Conservation (phyloP, 495 filamentous ascomycete genomes). For the Penicillium cataractarum region DNA sequence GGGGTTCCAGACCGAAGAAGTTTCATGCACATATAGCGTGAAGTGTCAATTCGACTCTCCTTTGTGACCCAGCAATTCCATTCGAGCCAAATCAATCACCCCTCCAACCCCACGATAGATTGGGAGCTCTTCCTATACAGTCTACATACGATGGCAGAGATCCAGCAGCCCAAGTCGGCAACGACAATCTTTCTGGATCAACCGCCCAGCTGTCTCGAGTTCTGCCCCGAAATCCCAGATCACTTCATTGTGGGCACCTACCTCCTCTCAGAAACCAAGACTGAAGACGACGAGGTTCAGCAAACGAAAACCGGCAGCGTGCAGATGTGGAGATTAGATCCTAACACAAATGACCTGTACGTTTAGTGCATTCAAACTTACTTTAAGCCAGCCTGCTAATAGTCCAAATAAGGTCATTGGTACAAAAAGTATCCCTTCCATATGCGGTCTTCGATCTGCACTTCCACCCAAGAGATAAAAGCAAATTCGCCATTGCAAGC, state of each 20-base stretch:
- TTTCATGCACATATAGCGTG: not conserved
- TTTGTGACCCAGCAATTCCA: not conserved
- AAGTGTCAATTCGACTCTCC: not conserved
- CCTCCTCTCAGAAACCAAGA: conserved; percentile 60
- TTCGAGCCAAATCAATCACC: not conserved
- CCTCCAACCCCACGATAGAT: not conserved
- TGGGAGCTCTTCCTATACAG: not conserved
- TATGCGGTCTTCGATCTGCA: conserved; percentile 85
- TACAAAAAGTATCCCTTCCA: conserved; percentile 55
- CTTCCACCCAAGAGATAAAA: conserved; percentile 64
- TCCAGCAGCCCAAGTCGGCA: conserved; percentile 34
- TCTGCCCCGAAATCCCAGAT: conserved; percentile 65
- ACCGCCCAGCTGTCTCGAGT: conserved; percentile 85
- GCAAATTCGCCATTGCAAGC: conserved; percentile 67
- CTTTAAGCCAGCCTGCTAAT: not conserved
- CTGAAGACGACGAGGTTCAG: conserved; percentile 33
- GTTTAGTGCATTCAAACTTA: not conserved
- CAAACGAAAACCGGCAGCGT: conserved; percentile 75
- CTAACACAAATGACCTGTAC: conserved; percentile 54
- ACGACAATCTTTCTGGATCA: conserved; percentile 51
- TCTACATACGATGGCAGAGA: conserved; percentile 20
- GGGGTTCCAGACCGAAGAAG: not conserved
- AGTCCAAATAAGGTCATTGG: conserved; percentile 29
- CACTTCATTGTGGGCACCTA: conserved; percentile 89
- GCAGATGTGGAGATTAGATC: conserved; percentile 61